Conservation (phyloP, 495 filamentous ascomycete species). For the Halenospora varia region DNA sequence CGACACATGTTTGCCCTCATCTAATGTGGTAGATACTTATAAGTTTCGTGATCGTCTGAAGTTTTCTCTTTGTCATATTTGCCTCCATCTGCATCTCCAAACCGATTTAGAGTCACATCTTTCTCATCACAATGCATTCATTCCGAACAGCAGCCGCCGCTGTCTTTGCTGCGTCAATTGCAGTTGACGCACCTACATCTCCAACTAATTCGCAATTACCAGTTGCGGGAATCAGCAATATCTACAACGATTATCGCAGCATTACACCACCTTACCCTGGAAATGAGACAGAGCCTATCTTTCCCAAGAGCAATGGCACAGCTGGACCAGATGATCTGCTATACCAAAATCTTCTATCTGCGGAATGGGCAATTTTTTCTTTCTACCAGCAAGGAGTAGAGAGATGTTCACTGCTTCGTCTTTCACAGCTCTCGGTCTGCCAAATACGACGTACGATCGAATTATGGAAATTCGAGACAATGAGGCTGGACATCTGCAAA, state of each 20-base stretch:
- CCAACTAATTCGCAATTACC: too few species aligned
- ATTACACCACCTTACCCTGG: constrained; percentile 40
- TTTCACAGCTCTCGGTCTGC: constrained; percentile 39
- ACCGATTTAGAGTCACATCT: too few species aligned
- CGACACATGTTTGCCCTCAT: too few species aligned
- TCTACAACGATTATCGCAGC: constrained; percentile 41
- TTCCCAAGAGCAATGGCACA: constrained; percentile 32
- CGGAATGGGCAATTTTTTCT: constrained; percentile 50
- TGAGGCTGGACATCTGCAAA: constrained; percentile 49
- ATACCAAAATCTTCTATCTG: constrained; percentile 49
- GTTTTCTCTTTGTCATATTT: too few species aligned
- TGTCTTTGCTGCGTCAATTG: too few species aligned
- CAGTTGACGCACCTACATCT: too few species aligned
- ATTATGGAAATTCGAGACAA: constrained; percentile 51
- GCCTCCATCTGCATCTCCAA: too few species aligned
- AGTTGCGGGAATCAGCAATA: too few species aligned
- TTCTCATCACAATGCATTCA: too few species aligned
- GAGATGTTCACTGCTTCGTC: constrained; percentile 33
- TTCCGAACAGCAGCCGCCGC: too few species aligned
- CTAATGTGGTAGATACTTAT: too few species aligned
- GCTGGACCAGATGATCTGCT: constrained; percentile 40
- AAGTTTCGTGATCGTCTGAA: too few species aligned
- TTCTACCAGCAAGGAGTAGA: constrained; percentile 50
- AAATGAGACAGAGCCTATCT: constrained; percentile 35
- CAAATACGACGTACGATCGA: constrained; percentile 39